These are phyloP conservation scores for Penicillium antarcticum DNA, from an alignment of 495 filamentous ascomycete genomes.

Conservation along the genomic window DNA sequence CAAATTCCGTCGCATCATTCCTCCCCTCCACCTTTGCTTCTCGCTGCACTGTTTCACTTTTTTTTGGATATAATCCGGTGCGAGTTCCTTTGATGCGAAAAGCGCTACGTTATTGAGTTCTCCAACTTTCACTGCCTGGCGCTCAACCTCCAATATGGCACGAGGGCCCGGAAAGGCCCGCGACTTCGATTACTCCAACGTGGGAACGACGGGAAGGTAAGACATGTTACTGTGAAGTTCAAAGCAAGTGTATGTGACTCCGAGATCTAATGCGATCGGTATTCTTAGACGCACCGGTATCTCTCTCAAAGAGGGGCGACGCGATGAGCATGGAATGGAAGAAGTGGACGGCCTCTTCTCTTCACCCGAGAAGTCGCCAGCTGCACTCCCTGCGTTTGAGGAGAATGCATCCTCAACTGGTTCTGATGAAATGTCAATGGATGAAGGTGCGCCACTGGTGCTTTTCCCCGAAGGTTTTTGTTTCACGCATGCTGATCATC, in stretches of 20 bases:
- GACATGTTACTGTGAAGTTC: background rate
- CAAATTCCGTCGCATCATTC: constrained; percentile 32
- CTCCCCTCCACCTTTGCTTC: constrained; percentile 20
- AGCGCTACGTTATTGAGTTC: background rate
- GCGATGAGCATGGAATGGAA: constrained; percentile 92
- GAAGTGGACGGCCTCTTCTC: constrained; percentile 82
- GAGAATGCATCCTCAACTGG: constrained; percentile 31
- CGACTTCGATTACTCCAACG: constrained; percentile 60
- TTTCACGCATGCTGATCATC: constrained; percentile 7
- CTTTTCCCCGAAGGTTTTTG: background rate
- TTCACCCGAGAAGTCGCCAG: constrained; percentile 67
- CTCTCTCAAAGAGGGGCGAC: constrained; percentile 73
- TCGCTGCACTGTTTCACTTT: too few relatives aligned
- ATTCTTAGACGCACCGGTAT: constrained; percentile 72
- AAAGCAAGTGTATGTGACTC: background rate
- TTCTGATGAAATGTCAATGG: constrained; percentile 48
- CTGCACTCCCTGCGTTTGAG: constrained; percentile 34
- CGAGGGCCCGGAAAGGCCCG: constrained; percentile 48
- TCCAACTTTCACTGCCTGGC: background rate
- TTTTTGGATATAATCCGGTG: too few relatives aligned
- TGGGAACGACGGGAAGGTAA: constrained; percentile 64
- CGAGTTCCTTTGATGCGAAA: too few relatives aligned
- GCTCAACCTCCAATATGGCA: constrained; percentile 36
- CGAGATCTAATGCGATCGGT: constrained; percentile 9
- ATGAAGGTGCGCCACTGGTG: constrained; percentile 33